Percentiles rank a stretch among this genome's conserved stretches.
phyloP scores from a whole-genome alignment of 768 basidiomycete genomes.

The Boletus rubropictus region DNA sequence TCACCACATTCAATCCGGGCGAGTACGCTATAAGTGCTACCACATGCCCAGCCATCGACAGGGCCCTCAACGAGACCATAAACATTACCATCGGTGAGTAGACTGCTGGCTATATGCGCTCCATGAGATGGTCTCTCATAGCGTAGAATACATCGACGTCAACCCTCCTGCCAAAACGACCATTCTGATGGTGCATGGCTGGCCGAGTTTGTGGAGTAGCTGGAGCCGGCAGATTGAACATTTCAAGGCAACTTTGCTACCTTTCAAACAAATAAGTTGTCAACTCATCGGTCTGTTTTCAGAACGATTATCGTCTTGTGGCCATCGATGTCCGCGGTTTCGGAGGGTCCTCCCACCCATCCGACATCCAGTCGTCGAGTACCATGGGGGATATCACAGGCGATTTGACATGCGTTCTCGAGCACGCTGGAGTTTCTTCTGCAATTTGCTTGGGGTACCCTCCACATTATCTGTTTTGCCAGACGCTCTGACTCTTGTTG shows the following conservation, averaged over 20 bases:
- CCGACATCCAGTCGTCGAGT: conserved; percentile 53
- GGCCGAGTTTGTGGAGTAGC: conserved; percentile 72
- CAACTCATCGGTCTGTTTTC: neutral
- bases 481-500: neutral
- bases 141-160: conserved; percentile 56
- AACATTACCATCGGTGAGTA: conserved; percentile 44
- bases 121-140: neutral
- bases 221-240: conserved; percentile 69
- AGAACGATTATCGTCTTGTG: conserved; percentile 59
- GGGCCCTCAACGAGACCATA: conserved; percentile 28
- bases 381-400: conserved; percentile 54
- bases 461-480: neutral
- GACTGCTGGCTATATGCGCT: conserved; percentile 7
- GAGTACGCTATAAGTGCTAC: conserved; percentile 32
- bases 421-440: conserved; percentile 41
- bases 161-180: conserved; percentile 48
- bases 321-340: conserved; percentile 67
- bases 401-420: conserved; percentile 60
- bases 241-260: conserved; percentile 42
- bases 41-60: conserved; percentile 40
- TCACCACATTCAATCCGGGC: conserved; percentile 33
- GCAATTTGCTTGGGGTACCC: conserved; percentile 61
- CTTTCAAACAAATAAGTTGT: too few relatives aligned
- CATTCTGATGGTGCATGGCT: conserved; percentile 69
- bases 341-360: conserved; percentile 60